Evolutionary conservation across 345 rosid species (phyloP).

Genomic region (Populus euphratica): DNA sequence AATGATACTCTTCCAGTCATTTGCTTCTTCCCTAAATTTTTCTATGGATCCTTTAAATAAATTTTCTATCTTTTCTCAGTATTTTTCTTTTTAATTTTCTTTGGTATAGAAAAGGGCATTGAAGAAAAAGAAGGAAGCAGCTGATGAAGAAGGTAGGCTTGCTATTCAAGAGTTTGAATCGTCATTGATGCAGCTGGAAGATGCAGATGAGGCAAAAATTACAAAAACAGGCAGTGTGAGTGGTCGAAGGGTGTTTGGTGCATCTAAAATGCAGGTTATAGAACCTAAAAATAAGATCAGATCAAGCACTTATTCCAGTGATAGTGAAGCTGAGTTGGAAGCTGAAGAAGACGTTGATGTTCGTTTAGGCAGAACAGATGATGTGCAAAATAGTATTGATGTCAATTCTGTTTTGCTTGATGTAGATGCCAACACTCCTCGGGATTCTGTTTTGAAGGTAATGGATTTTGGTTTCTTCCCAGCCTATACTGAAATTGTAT

Average conservation of each 20-base stretch:
- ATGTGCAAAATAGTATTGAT: conserved; percentile 26
- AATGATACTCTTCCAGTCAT: neutral
- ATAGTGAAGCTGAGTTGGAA: conserved; percentile 56
- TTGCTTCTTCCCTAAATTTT: neutral
- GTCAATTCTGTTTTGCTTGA: conserved; percentile 28
- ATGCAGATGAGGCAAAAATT: conserved; percentile 39
- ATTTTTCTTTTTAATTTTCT: conserved; percentile 8
- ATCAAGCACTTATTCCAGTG: conserved; percentile 50
- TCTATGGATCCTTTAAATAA: neutral
- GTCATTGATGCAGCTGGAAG: conserved; percentile 45
- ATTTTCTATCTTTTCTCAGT: conserved; percentile 3
- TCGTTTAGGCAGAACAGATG: conserved; percentile 26
- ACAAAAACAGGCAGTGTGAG: conserved; percentile 27
- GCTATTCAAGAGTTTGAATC: conserved; percentile 72
- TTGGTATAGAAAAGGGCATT: conserved; percentile 65
- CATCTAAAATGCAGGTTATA: conserved; percentile 41
- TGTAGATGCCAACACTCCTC: conserved; percentile 36
- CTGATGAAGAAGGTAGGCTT: conserved; percentile 68
- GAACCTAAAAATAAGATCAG: conserved; percentile 32
- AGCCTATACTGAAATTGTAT: conserved; percentile 2
- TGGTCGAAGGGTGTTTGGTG: conserved; percentile 86
- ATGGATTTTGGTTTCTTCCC: conserved; percentile 5
- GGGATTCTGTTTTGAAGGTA: neutral
- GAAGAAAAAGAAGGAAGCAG: conserved; percentile 67
- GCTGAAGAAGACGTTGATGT: conserved; percentile 33